These are phyloP conservation scores for Ophiostoma fasciatum DNA, from an alignment of 2,329 filamentous ascomycete genomes.

Conservation along the genomic window DNA sequence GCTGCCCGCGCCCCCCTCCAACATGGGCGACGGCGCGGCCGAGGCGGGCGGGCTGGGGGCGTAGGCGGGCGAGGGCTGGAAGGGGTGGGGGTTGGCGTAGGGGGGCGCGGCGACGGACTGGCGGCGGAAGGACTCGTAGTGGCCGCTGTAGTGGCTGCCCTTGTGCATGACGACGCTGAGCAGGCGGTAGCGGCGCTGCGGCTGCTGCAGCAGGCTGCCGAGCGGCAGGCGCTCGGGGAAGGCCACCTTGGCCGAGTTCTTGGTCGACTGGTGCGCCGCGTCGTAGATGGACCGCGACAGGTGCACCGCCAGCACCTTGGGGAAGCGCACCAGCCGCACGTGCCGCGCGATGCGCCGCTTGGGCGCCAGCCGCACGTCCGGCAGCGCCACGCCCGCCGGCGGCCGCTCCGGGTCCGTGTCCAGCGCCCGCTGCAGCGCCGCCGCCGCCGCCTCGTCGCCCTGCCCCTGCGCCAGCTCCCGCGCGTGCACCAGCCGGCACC, in stretches of 20 bases:
- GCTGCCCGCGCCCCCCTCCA: too few species aligned
- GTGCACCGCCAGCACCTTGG: conserved; percentile 81
- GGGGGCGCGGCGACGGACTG: conserved; percentile 64
- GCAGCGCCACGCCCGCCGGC: conserved; percentile 58
- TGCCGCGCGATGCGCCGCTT: conserved; percentile 76
- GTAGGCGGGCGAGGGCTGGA: conserved; percentile 61
- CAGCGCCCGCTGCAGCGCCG: conserved; percentile 53
- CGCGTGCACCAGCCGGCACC: conserved; percentile 75
- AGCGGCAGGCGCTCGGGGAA: conserved; percentile 81
- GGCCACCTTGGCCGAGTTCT: conserved; percentile 86
- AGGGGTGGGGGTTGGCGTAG: conserved; percentile 68
- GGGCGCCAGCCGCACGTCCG: conserved; percentile 59
- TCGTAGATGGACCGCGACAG: conserved; percentile 90
- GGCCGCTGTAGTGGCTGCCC: conserved; percentile 87
- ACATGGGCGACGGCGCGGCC: too few species aligned
- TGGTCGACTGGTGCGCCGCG: conserved; percentile 58
- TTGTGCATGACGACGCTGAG: conserved; percentile 86
- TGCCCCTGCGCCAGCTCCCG: conserved; percentile 42
- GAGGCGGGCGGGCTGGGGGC: conserved; percentile 42
- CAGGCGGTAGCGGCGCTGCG: conserved; percentile 68
- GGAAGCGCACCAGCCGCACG: conserved; percentile 74
- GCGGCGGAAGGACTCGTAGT: conserved; percentile 90
- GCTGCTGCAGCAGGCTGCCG: conserved; percentile 61
- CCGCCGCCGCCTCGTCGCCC: conserved; percentile 40
- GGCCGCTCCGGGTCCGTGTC: conserved; percentile 68